phyloP scores from a whole-genome alignment of 352 stramenopile species.

The Globisporangium nodosum region DNA sequence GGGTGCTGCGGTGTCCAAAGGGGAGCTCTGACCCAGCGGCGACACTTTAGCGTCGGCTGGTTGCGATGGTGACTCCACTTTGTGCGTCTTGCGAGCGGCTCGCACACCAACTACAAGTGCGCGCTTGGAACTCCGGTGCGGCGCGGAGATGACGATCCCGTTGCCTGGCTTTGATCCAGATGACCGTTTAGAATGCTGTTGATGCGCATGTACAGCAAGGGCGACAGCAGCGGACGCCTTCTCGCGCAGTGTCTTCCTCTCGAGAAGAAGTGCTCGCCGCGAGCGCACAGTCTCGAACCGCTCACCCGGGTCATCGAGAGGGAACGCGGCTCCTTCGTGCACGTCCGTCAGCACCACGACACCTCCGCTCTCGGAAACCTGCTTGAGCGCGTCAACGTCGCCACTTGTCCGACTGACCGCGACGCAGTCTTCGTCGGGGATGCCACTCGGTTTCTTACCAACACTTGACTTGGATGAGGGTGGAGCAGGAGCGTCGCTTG shows the following conservation, averaged over 20 bases:
- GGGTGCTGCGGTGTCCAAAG: not conserved
- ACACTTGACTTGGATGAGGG: not conserved
- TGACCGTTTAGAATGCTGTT: not conserved
- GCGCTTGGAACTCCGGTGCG: not conserved
- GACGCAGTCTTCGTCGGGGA: not conserved
- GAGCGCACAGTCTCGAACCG: constrained; percentile 30
- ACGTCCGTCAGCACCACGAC: constrained; percentile 17
- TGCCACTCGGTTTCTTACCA: not conserved
- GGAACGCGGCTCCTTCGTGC: constrained; percentile 12
- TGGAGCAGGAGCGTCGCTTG: not conserved
- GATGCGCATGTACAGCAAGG: not conserved
- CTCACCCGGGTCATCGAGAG: constrained; percentile 6
- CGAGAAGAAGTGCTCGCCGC: constrained; percentile 18
- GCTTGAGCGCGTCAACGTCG: constrained; percentile 12
- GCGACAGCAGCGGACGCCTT: not conserved
- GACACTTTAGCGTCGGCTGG: not conserved
- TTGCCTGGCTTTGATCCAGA: not conserved
- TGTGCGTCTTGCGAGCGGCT: not conserved
- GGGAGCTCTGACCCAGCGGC: not conserved
- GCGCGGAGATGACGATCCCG: not conserved
- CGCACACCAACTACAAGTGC: not conserved
- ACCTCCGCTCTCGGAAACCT: constrained; percentile 11
- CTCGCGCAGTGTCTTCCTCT: constrained; percentile 14
- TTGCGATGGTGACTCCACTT: not conserved
- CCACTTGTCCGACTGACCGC: not conserved